Evolutionary conservation across 352 stramenopile genomes (phyloP).

Genomic region (Pythium guiyangense): DNA sequence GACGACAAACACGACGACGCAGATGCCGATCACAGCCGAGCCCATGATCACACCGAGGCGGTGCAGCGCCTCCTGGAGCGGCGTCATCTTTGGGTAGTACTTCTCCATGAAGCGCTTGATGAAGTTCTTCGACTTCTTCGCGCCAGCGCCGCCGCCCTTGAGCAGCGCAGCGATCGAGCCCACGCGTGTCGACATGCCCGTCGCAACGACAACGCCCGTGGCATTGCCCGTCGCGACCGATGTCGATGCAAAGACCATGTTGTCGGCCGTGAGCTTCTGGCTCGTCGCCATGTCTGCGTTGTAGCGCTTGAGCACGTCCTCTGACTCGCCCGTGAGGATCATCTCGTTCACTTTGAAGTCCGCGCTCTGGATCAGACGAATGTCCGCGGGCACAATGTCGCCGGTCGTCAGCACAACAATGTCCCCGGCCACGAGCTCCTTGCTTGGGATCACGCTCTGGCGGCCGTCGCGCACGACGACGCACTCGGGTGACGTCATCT

Average conservation of each 20-base stretch:
- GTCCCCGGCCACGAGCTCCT: constrained; percentile 69
- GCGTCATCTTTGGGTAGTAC: too few species aligned
- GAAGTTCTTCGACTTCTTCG: constrained; percentile 29
- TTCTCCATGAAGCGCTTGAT: constrained; percentile 62
- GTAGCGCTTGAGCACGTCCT: too few species aligned
- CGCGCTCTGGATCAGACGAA: too few species aligned
- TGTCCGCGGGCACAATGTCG: constrained; percentile 91
- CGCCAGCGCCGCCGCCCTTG: constrained; percentile 32
- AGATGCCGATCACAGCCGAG: too few species aligned
- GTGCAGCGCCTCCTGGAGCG: too few species aligned
- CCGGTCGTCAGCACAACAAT: constrained; percentile 88
- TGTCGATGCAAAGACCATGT: constrained; percentile 89
- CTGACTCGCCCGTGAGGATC: too few species aligned
- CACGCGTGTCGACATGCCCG: constrained; percentile 66
- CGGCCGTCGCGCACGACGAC: constrained; percentile 59
- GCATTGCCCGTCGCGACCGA: constrained; percentile 75
- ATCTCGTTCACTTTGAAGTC: too few species aligned
- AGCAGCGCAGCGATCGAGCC: constrained; percentile 64
- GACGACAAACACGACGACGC: too few species aligned
- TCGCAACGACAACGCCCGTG: constrained; percentile 64
- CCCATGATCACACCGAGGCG: too few species aligned
- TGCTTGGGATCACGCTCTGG: constrained; percentile 60
- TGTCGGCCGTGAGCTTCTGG: too few species aligned
- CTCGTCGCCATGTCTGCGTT: too few species aligned
- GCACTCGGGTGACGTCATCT: constrained; percentile 59